phyloP scores from a whole-genome alignment of 169 alveolate genomes.

The Neospora caninum region DNA sequence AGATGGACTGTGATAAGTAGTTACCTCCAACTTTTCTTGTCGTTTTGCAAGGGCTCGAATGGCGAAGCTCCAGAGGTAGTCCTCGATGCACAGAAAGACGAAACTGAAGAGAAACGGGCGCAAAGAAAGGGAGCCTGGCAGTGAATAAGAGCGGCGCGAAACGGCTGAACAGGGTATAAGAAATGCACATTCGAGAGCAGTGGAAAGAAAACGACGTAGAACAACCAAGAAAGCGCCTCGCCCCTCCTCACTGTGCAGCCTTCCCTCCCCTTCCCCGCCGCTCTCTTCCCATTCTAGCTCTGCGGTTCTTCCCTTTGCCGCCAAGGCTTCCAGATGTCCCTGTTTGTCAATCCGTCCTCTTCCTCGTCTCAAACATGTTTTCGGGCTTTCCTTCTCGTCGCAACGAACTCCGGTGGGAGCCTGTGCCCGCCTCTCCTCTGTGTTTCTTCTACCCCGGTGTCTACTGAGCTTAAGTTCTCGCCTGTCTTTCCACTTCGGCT shows the following conservation, averaged over 20 bases:
- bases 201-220: not conserved
- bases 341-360: too few species aligned
- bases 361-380: too few species aligned
- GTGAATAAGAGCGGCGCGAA: not conserved
- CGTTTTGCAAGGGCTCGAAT: not conserved
- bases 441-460: too few species aligned
- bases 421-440: too few species aligned
- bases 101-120: not conserved
- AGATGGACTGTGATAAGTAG: too few species aligned
- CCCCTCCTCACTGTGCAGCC: not conserved
- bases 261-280: too few species aligned
- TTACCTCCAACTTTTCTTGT: conserved; percentile 1
- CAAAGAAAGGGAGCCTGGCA: not conserved
- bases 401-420: too few species aligned
- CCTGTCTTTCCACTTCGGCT: too few species aligned
- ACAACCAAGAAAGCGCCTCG: not conserved
- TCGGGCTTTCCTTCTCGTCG: too few species aligned
- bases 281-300: not conserved
- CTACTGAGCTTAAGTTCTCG: too few species aligned
- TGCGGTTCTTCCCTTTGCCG: too few species aligned
- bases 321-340: too few species aligned
- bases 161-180: not conserved
- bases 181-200: not conserved
- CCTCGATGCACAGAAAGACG: conserved; percentile 10
- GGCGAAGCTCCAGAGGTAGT: not conserved